Evolutionary conservation across 768 basidiomycete species (phyloP).

Genomic region (Termitomyces sp.): DNA sequence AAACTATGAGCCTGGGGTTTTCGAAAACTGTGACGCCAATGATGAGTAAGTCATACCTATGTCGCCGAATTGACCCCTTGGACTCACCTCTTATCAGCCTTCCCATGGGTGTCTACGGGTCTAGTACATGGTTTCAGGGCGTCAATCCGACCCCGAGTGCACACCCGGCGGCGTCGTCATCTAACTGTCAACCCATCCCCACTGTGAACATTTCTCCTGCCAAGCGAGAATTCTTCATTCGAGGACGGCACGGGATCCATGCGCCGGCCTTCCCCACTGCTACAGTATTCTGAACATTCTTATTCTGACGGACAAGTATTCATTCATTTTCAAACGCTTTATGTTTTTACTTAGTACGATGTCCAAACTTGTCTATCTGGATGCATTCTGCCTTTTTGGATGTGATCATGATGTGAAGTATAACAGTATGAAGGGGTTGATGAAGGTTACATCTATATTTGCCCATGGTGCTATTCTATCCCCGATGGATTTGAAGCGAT

Average conservation of each 20-base stretch:
- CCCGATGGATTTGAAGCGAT: too few relatives aligned
- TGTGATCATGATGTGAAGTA: not conserved
- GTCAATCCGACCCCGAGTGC: slow-evolving; percentile 47
- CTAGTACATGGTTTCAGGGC: slow-evolving; percentile 66
- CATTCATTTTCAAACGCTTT: not conserved
- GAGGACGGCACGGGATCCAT: not conserved
- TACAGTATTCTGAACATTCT: not conserved
- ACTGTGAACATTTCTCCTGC: slow-evolving; percentile 24
- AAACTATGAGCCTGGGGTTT: slow-evolving; percentile 51
- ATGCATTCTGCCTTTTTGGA: not conserved
- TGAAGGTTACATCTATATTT: not conserved
- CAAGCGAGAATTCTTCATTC: not conserved
- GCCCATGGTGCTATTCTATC: too few relatives aligned
- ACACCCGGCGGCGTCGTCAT: slow-evolving; percentile 56
- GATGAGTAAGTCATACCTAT: slow-evolving; percentile 29
- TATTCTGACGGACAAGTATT: not conserved
- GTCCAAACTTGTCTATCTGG: not conserved
- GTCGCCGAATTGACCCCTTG: not conserved
- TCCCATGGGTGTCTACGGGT: slow-evolving; percentile 72
- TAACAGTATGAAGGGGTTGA: not conserved
- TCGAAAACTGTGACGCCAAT: slow-evolving; percentile 62
- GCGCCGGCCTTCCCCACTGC: not conserved
- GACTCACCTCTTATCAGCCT: slow-evolving; percentile 18
- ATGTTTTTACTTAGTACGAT: not conserved
- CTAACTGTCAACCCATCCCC: slow-evolving; percentile 47